Evolutionary conservation across 805 yeast species (phyloP).

Genomic region (Candida takata): DNA sequence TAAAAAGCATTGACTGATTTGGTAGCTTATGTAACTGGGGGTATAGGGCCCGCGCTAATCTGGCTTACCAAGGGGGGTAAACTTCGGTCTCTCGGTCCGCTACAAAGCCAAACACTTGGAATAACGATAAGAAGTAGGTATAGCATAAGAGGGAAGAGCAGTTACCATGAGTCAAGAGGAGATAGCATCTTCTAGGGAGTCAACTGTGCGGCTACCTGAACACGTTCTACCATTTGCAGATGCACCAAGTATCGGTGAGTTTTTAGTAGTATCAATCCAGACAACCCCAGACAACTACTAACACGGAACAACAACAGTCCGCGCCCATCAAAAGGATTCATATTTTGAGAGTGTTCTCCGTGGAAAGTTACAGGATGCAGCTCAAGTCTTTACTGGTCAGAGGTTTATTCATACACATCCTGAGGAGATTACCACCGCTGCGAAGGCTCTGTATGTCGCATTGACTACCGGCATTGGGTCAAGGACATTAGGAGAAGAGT

Average conservation of each 20-base stretch:
- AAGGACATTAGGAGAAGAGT: slow-evolving; percentile 90
- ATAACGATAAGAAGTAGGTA: no score
- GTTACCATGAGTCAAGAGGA: no score
- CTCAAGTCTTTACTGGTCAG: slow-evolving; percentile 49
- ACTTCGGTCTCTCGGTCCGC: no score
- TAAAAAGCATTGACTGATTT: no score
- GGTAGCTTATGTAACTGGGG: no score
- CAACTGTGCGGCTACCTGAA: no score
- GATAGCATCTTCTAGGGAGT: no score
- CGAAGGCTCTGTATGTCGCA: slow-evolving; percentile 57
- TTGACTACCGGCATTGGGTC: slow-evolving; percentile 72
- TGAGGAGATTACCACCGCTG: slow-evolving; percentile 49
- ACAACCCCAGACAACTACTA: slow-evolving; percentile 1
- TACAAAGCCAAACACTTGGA: no score
- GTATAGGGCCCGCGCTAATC: no score
- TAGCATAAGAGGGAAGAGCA: no score
- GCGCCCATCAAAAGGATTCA: slow-evolving; percentile 87
- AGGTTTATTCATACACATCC: slow-evolving; percentile 58
- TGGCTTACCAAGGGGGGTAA: no score
- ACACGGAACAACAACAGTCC: slow-evolving; percentile 35
- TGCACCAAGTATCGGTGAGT: slow-evolving; percentile 78
- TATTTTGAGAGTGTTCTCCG: slow-evolving; percentile 55
- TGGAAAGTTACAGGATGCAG: slow-evolving; percentile 47
- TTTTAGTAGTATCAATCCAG: not conserved
- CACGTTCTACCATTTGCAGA: slow-evolving; percentile 59